These are phyloP conservation scores for Saprolegnia diclina DNA, from an alignment of 352 stramenopile species.

Conservation along the genomic window DNA sequence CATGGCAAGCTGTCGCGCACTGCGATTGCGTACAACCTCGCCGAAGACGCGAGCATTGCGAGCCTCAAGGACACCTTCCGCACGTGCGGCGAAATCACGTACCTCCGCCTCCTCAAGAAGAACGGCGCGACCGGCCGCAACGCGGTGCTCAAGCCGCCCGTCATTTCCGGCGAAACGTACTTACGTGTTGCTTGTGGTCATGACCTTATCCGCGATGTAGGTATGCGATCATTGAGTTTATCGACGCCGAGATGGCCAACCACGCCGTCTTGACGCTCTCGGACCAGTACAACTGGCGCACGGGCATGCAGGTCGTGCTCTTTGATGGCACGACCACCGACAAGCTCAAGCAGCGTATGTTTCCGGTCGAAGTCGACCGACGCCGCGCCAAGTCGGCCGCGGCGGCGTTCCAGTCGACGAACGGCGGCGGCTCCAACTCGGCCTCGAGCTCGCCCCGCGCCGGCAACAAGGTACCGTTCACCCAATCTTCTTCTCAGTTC, in stretches of 20 bases:
- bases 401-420: constrained; percentile 22
- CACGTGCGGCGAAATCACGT: constrained; percentile 76
- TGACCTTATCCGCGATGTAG: neutral
- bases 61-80: constrained; percentile 81
- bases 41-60: constrained; percentile 78
- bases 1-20: constrained; percentile 80
- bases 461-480: neutral
- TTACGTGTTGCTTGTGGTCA: neutral
- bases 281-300: constrained; percentile 84
- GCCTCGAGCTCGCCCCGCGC: neutral
- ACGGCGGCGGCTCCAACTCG: neutral
- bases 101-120: constrained; percentile 84
- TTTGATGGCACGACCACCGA: constrained; percentile 86
- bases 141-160: constrained; percentile 81
- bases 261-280: constrained; percentile 81
- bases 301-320: constrained; percentile 82
- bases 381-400: constrained; percentile 76
- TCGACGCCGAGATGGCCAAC: constrained; percentile 85
- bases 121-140: constrained; percentile 83
- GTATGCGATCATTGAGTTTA: constrained; percentile 80
- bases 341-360: constrained; percentile 88
- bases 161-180: constrained; percentile 80
- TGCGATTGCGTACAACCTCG: constrained; percentile 82
- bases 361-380: constrained; percentile 71
- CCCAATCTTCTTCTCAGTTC: neutral